These are phyloP conservation scores for Alternaria sp. DNA, from an alignment of 2,329 filamentous ascomycete species.

Conservation along the genomic window DNA sequence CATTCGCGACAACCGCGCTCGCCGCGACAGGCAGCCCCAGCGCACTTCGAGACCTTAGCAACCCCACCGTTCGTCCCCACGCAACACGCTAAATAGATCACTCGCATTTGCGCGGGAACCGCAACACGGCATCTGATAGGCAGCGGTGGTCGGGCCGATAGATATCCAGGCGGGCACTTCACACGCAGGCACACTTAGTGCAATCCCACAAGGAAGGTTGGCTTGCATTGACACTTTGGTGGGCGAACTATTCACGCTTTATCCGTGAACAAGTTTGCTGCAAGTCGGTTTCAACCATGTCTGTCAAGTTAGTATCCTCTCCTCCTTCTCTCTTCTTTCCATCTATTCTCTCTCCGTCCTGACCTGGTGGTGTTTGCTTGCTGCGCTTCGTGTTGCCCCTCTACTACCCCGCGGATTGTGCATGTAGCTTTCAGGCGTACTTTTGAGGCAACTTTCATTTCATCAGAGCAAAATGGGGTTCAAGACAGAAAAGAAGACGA, in stretches of 20 bases:
- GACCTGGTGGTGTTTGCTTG: neutral
- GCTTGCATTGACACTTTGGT: slow-evolving; percentile 32
- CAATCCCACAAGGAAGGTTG: slow-evolving; percentile 19
- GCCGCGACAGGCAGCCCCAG: slow-evolving; percentile 27
- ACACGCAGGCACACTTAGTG: slow-evolving; percentile 23
- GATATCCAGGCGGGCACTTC: slow-evolving; percentile 27
- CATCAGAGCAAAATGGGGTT: slow-evolving; percentile 12
- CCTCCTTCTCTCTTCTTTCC: slow-evolving; percentile 10
- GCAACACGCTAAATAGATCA: slow-evolving; percentile 30
- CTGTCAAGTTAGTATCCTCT: slow-evolving; percentile 51
- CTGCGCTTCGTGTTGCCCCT: slow-evolving; percentile 7
- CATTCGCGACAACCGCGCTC: slow-evolving; percentile 27
- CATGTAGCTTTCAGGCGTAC: slow-evolving; percentile 13
- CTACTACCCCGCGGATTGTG: slow-evolving; percentile 12
- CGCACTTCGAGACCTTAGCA: slow-evolving; percentile 5
- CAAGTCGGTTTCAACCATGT: slow-evolving; percentile 41
- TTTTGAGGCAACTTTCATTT: neutral
- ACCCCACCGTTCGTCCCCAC: slow-evolving; percentile 31
- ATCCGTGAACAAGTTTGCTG: slow-evolving; percentile 32
- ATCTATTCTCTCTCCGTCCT: neutral
- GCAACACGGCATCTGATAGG: slow-evolving; percentile 32
- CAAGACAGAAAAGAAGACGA: slow-evolving; percentile 30
- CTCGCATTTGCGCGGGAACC: slow-evolving; percentile 32
- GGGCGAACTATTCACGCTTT: slow-evolving; percentile 32
- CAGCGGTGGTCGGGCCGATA: slow-evolving; percentile 30